Base-by-base conservation (phyloP, 1,139 yeast species). In the Kodamaea anthophila region DNA sequence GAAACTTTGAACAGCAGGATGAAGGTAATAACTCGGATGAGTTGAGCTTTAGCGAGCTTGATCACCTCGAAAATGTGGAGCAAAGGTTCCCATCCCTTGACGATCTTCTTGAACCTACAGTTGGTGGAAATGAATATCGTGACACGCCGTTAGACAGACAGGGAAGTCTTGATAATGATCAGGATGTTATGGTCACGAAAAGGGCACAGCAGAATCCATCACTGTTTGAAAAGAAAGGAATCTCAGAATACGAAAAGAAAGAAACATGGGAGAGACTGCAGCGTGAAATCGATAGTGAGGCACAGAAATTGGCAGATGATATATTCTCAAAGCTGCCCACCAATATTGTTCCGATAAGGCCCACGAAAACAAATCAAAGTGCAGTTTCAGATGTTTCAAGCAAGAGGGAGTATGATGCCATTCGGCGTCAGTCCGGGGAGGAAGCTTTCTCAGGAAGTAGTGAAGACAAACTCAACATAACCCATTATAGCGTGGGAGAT, bases 51-150 rank as follows among this genome's bases (percentile, higher is more conserved):
- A 22, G 26, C 10, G 31, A 28, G 15, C 23, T 28, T 9, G 26
- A 28, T n/a, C 26, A 28, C 51, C 44, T 66, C 30, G 70, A 65
- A 23, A 55, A 65, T 35, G 64, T 58, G 1, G 71, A 65, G 38
- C 65, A 60, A 34, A 48, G 71, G 25, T 67, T 54, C 33, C 73
- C 73, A 3, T 61, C 70, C 4, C 48, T 66, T 12, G 72, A 66
- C 21, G 55, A 55, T 15, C 44, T 61, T 18, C 40, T 52, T 20
- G 55, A 43, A 3, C 26, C 33, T 5, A 11, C 15, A 9, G 6
- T 16, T 9, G 9, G 9, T 9, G n/a, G n/a, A n/a, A n/a, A n/a
- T n/a, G n/a, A n/a, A n/a, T n/a, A n/a, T n/a, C n/a, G n/a, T n/a
- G n/a, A n/a, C n/a, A n/a, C n/a, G n/a, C n/a, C n/a, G n/a, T n/a